These are phyloP conservation scores for Apiospora rasikravindrae DNA, from an alignment of 2,329 filamentous ascomycete genomes.

Conservation along the genomic window DNA sequence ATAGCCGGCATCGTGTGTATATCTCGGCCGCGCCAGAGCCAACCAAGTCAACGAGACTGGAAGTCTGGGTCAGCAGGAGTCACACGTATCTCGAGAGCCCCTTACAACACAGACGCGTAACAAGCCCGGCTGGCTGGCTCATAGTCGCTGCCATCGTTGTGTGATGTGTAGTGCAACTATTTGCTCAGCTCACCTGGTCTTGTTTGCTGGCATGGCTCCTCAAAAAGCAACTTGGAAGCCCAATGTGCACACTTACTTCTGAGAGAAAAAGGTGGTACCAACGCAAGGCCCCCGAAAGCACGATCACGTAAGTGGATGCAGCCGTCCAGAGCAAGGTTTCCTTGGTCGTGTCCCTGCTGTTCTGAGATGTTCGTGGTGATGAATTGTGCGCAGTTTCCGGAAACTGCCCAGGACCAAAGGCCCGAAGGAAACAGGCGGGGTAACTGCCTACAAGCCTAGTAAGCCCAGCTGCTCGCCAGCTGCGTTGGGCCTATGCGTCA, in stretches of 20 bases:
- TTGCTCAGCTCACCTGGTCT: neutral
- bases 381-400: constrained; percentile 32
- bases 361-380: constrained; percentile 53
- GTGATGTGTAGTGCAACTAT: neutral
- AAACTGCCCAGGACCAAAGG: neutral
- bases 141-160: neutral
- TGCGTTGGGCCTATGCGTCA: neutral
- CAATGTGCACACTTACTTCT: constrained; percentile 14
- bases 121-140: neutral
- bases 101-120: neutral
- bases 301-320: constrained; percentile 6
- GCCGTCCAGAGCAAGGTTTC: constrained; percentile 7
- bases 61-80: constrained; percentile 13
- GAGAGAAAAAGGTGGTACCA: neutral
- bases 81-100: neutral
- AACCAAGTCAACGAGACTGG: constrained; percentile 16
- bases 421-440: neutral
- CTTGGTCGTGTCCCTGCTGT: constrained; percentile 35
- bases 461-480: neutral
- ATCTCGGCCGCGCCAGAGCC: constrained; percentile 24
- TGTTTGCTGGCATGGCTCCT: neutral
- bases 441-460: neutral
- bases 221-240: neutral
- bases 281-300: neutral
- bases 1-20: constrained; percentile 71